These are phyloP conservation scores for Murraya koenigii DNA, from an alignment of 345 rosid genomes.

Conservation along the genomic window DNA sequence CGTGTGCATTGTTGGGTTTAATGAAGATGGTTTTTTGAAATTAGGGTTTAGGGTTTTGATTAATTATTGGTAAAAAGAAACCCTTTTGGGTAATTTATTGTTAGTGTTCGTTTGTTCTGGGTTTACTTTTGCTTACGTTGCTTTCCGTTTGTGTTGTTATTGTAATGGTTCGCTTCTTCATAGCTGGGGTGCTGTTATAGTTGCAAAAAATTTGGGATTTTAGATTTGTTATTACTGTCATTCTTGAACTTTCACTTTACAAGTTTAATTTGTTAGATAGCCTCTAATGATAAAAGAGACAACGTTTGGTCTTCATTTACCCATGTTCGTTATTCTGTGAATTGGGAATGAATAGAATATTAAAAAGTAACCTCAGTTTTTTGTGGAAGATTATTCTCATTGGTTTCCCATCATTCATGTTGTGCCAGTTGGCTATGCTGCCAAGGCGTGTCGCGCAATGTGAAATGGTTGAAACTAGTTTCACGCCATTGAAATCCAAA, in stretches of 20 bases:
- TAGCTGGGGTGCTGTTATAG: neutral
- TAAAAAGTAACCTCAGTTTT: neutral
- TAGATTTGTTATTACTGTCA: too few species aligned
- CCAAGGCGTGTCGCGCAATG: neutral
- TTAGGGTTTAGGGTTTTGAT: conserved; percentile 33
- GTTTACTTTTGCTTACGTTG: neutral
- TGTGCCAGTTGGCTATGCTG: neutral
- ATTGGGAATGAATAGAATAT: neutral
- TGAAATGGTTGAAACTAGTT: neutral
- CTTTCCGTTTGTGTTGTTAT: neutral
- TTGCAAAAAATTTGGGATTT: neutral
- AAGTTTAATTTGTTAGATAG: neutral
- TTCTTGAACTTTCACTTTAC: neutral
- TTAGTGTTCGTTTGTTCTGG: neutral
- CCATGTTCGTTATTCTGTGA: neutral
- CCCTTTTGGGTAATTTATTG: neutral
- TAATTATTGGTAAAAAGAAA: neutral
- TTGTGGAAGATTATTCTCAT: neutral
- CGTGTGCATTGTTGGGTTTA: neutral
- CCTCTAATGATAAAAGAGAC: neutral
- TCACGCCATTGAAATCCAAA: neutral
- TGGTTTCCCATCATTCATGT: neutral
- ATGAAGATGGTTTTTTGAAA: neutral
- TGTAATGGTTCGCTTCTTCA: neutral
- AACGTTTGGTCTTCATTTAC: neutral